These are phyloP conservation scores for Ustilago cynodontis DNA, from an alignment of 1,284 basidiomycete species.

Conservation along the genomic window DNA sequence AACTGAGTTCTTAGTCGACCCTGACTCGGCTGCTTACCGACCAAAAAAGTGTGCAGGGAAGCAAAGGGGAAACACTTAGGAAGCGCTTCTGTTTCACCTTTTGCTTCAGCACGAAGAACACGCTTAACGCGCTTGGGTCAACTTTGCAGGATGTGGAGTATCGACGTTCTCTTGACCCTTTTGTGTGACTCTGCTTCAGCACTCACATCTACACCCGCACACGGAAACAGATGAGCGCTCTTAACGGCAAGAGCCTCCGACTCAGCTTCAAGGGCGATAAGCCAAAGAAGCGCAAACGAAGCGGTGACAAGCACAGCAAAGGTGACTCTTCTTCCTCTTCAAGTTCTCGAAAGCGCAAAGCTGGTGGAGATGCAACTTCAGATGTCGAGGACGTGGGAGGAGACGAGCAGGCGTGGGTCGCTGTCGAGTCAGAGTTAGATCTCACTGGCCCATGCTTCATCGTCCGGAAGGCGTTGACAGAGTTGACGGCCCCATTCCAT, in stretches of 20 bases:
- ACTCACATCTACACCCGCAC: background rate
- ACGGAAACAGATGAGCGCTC: conserved; percentile 21
- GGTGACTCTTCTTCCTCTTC: conserved; percentile 16
- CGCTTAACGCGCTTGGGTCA: background rate
- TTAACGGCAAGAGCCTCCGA: conserved; percentile 31
- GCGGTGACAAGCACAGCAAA: conserved; percentile 15
- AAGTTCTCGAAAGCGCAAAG: conserved; percentile 17
- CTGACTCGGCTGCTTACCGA: conserved; percentile 4
- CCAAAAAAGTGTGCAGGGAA: background rate
- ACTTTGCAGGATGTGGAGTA: background rate
- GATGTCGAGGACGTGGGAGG: conserved; percentile 58
- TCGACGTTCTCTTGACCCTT: background rate
- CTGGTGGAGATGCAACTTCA: conserved; percentile 31
- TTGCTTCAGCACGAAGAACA: background rate
- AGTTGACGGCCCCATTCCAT: conserved; percentile 1
- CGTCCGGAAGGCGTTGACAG: conserved; percentile 11
- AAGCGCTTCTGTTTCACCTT: background rate
- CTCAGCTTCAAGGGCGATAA: conserved; percentile 56
- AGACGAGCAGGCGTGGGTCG: conserved; percentile 60
- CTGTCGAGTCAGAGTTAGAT: conserved; percentile 38
- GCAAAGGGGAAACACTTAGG: background rate
- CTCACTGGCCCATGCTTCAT: conserved; percentile 53
- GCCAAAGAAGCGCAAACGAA: conserved; percentile 43
- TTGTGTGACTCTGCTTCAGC: background rate
- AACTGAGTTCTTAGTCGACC: background rate